Base-by-base conservation (phyloP, 768 basidiomycete species). In the Leccinum sublutescens region DNA sequence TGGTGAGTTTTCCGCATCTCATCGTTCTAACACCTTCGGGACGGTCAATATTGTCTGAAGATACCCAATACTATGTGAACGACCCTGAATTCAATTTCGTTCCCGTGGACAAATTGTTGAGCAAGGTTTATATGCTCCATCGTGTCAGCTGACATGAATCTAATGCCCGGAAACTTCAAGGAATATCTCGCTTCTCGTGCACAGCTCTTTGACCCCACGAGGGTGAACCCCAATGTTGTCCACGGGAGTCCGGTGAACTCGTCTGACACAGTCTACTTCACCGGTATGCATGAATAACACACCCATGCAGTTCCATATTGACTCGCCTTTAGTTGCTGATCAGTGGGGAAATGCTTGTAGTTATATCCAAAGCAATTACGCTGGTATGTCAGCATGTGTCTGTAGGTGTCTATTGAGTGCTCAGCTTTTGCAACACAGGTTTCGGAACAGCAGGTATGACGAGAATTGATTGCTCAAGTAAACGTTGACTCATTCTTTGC, bases 211-310 rank as follows among this genome's bases (percentile, higher is more conserved):
- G 76, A 97, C 65, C 79, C 91, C 0, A 60, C 68, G 4, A 86
- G 83, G 71, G 81, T 87, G 4, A 87, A 86, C 60, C 83, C 84
- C 0, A 70, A 82, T 25, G 81, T 95, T 48, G 74, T 85, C 12
- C 88, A 89, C 71, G 95, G 95, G 5, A 85, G 86, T 61, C 95
- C 94, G 1, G 79, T 86, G 27, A 84, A 88, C 61, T 91, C 91
- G 1, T 91, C 92, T 1, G 96, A 99, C 71, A 98, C 96, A 0
- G 93, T 97, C 14, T 97, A 98, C 70, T 95, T 98, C 68, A 86
- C 94, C 7, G 90, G 89, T 84, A 73, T 63, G 72, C 19, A 49
- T 19, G n/a, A n/a, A 36, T 21, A 51, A 31, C 11, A 7, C 14
- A 23, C 19, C n/a, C 7, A 21, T 53, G 50, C 50, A 33, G 11